Conservation (phyloP, 129 eudicot species). For the Mikania micrantha region DNA sequence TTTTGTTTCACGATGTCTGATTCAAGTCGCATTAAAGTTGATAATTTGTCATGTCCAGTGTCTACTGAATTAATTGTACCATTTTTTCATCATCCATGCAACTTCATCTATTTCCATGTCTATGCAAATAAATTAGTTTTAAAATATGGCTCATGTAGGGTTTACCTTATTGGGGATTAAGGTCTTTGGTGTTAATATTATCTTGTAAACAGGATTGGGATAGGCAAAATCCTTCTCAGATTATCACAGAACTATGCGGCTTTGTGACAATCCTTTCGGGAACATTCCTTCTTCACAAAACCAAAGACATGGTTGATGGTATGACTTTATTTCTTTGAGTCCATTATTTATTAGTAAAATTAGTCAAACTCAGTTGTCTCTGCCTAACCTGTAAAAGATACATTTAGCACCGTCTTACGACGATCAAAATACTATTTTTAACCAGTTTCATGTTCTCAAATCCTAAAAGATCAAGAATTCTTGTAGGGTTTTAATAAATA, state of each 20-base stretch:
- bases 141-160: neutral
- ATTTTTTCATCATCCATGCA: neutral
- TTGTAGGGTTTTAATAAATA: neutral
- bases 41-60: neutral
- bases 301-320: conserved; percentile 96
- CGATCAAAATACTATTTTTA: too few species aligned
- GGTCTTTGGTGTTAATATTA: neutral
- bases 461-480: conserved; percentile 1
- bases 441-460: neutral
- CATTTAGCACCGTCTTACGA: neutral
- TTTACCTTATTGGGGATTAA: neutral
- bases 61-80: neutral
- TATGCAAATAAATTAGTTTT: neutral
- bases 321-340: conserved; percentile 14
- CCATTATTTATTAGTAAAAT: neutral
- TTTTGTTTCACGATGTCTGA: too few species aligned
- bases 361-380: neutral
- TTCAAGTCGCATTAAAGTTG: neutral
- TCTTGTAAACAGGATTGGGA: conserved; percentile 78
- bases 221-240: conserved; percentile 79
- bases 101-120: neutral
- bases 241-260: conserved; percentile 92
- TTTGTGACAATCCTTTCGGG: conserved; percentile 97
- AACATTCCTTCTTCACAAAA: conserved; percentile 93
- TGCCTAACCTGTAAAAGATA: neutral